Conservation (phyloP, 2,329 filamentous ascomycete species). For the Bipolaris oryzae region DNA sequence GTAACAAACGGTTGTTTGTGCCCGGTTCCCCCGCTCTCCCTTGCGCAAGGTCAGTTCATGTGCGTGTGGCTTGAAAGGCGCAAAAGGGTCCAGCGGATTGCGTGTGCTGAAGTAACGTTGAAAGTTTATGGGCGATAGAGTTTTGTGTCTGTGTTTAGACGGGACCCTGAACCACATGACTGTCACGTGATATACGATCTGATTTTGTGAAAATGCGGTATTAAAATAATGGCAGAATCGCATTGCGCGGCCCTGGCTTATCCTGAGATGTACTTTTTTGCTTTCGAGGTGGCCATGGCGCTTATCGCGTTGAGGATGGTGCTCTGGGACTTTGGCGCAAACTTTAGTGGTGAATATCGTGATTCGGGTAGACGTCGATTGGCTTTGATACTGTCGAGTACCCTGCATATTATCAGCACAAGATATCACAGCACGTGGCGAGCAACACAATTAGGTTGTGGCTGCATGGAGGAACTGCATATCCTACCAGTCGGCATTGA, state of each 20-base stretch:
- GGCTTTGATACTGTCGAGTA: constrained; percentile 80
- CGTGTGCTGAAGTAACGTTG: too few species aligned
- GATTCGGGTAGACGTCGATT: constrained; percentile 77
- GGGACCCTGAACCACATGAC: too few species aligned
- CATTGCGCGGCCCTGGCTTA: neutral
- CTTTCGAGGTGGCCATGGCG: constrained; percentile 2
- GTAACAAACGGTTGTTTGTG: too few species aligned
- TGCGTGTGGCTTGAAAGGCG: too few species aligned
- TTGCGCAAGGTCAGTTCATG: too few species aligned
- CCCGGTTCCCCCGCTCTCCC: too few species aligned
- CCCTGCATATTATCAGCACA: constrained; percentile 58
- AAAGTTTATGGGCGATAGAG: too few species aligned
- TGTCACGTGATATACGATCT: too few species aligned
- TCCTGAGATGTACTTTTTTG: constrained; percentile 14
- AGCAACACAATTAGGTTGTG: neutral
- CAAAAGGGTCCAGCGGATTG: too few species aligned
- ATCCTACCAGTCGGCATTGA: constrained; percentile 75
- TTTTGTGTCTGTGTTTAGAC: too few species aligned
- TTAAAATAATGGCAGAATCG: neutral
- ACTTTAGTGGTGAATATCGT: constrained; percentile 61
- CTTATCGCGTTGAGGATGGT: constrained; percentile 31
- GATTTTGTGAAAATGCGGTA: too few species aligned
- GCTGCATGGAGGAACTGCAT: neutral
- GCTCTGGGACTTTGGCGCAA: constrained; percentile 34
- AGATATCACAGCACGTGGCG: neutral